phyloP scores from a whole-genome alignment of 345 rosid genomes.

The Arabis alpina region DNA sequence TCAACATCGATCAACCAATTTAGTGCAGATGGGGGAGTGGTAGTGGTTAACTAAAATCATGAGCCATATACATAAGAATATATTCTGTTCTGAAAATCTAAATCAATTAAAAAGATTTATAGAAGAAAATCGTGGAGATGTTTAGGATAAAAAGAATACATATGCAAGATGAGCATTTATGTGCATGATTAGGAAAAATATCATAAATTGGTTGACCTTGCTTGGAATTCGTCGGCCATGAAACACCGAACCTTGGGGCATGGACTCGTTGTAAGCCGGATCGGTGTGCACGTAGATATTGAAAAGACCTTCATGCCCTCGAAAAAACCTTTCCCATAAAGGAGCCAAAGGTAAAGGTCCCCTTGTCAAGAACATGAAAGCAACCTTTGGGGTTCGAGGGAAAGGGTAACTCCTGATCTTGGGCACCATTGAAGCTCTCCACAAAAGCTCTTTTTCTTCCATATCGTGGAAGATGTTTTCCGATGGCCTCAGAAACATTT shows the following conservation, averaged over 20 bases:
- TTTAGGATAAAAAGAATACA: too few relatives aligned
- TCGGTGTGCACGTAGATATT: slow-evolving; percentile 67
- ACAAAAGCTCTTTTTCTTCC: slow-evolving; percentile 66
- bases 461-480: slow-evolving; percentile 54
- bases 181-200: too few relatives aligned
- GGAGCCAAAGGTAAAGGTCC: slow-evolving; percentile 80
- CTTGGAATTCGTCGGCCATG: slow-evolving; percentile 72
- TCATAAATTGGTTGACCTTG: slow-evolving; percentile 55
- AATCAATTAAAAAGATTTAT: too few relatives aligned
- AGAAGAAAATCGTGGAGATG: too few relatives aligned
- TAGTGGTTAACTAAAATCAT: too few relatives aligned
- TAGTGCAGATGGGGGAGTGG: too few relatives aligned
- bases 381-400: slow-evolving; percentile 68
- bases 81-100: too few relatives aligned
- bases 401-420: slow-evolving; percentile 47
- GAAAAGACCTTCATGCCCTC: slow-evolving; percentile 60
- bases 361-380: slow-evolving; percentile 82
- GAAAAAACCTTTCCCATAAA: slow-evolving; percentile 81
- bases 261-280: slow-evolving; percentile 53
- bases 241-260: slow-evolving; percentile 59
- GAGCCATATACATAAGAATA: too few relatives aligned
- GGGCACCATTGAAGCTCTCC: slow-evolving; percentile 75
- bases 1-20: too few relatives aligned
- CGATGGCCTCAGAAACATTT: slow-evolving; percentile 48
- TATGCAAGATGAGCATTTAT: too few relatives aligned